Base-by-base conservation (phyloP, 164 flowering plant species). In the Umbilicus rupestris region DNA sequence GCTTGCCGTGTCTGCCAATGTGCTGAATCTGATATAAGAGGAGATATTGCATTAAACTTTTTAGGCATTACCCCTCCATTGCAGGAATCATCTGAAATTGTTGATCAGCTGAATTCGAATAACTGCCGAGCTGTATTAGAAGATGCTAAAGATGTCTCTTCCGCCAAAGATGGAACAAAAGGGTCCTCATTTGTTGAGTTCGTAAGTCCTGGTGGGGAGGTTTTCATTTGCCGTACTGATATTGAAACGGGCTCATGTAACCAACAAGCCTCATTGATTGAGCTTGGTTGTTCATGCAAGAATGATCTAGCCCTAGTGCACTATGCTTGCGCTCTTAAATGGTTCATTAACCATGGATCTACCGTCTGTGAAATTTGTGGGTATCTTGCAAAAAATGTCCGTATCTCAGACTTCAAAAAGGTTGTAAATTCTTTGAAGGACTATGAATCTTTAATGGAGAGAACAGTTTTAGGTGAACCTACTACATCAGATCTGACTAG, bases 311-410 rank as follows among this genome's bases (percentile, higher is more conserved):
- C 96, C 30, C 76, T 88, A 31, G 96, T 85, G 26, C 98, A 93
- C 72, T 93, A 93, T 81, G 89, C 94, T 39, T 93, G 98, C 74
- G 98, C 96, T 1, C 81, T 93, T 64, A 93, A 90, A 73, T 93
- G 98, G 98, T 93, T 93, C 77, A 70, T 93, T 45, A 93, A 77
- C 72, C 93, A 88, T 78, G 96, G 98, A 66, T 90, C 96, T n/a
- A 88, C 92, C 60, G 74, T 85, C 35, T 93, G 98, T 76, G 98
- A 93, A 78, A 88, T 93, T 49, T 93, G 98, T 70, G 92, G 94
- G 26, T 71, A 72, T 67, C 70, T 78, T 69, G 88, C 98, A 0
- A 81, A 79, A 73, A 90, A 87, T 77, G 76, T 93, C n/a, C 79
- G 81, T 69, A 66, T 62, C 37, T 59, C 79, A 16, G 97, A 93